Evolutionary conservation across 192 early-diverging fungal genomes (phyloP).

Genomic region (Coemansia sp.): DNA sequence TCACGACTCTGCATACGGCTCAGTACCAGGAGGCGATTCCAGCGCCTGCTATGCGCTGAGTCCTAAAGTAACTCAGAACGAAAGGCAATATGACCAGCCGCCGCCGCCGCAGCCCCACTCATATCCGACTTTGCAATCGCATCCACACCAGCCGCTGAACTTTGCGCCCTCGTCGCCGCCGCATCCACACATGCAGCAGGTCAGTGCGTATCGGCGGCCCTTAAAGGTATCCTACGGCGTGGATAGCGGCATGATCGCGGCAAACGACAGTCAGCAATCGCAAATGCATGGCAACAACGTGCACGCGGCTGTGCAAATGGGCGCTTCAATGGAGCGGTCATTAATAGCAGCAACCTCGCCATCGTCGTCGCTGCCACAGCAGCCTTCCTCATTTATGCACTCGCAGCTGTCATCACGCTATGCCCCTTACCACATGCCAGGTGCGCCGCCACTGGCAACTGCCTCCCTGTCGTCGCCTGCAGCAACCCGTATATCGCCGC

Average conservation of each 20-base stretch:
- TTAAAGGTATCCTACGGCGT: constrained; percentile 8
- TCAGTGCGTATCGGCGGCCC: neutral
- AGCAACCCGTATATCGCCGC: constrained; percentile 8
- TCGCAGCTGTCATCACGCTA: constrained; percentile 40
- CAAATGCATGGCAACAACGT: constrained; percentile 26
- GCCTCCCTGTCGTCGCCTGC: constrained; percentile 3
- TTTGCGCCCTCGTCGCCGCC: neutral
- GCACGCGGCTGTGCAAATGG: constrained; percentile 33
- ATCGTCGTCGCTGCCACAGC: constrained; percentile 26
- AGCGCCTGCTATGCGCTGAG: constrained; percentile 13
- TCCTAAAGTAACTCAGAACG: constrained; percentile 10
- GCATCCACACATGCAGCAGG: constrained; percentile 2
- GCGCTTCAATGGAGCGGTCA: constrained; percentile 18
- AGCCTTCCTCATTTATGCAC: constrained; percentile 46
- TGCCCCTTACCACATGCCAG: constrained; percentile 46
- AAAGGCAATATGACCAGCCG: constrained; percentile 9
- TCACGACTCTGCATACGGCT: neutral
- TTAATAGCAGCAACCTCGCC: neutral
- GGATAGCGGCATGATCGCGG: constrained; percentile 11
- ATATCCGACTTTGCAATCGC: constrained; percentile 11
- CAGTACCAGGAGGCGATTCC: neutral
- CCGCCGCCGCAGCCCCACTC: constrained; percentile 17
- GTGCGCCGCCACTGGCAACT: constrained; percentile 11
- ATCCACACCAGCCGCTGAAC: neutral
- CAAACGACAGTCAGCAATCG: constrained; percentile 11